Evolutionary conservation across 441 rosid species (phyloP).

Genomic region (Pelargonium cotyledonis): DNA sequence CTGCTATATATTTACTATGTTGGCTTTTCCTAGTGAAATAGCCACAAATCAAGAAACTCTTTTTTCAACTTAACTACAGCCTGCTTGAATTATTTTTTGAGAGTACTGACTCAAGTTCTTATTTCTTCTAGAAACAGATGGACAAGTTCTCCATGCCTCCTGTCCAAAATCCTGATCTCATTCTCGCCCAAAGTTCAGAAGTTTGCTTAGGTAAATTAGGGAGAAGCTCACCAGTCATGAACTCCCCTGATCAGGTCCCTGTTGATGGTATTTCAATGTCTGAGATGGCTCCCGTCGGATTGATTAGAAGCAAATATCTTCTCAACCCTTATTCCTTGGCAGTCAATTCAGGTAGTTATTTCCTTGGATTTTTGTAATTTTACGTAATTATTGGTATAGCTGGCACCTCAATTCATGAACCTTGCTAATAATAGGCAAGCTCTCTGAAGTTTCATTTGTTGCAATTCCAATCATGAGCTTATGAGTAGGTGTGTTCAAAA

Average conservation of each 20-base stretch:
- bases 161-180: slow-evolving; percentile 25
- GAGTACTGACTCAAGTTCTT: slow-evolving; percentile 8
- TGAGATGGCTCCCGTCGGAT: slow-evolving; percentile 31
- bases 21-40: background rate
- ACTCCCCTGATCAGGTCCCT: slow-evolving; percentile 33
- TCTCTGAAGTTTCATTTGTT: no score
- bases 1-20: background rate
- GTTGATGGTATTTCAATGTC: slow-evolving; percentile 28
- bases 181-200: slow-evolving; percentile 34
- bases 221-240: slow-evolving; percentile 22
- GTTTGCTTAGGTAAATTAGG: slow-evolving; percentile 25
- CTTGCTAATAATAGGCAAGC: background rate
- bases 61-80: background rate
- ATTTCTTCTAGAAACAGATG: slow-evolving; percentile 22
- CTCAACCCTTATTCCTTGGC: slow-evolving; percentile 36
- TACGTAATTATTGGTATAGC: slow-evolving; percentile 1
- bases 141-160: slow-evolving; percentile 18
- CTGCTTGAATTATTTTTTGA: background rate
- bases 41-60: background rate
- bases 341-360: slow-evolving; percentile 39
- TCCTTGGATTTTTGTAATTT: background rate
- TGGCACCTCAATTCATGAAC: background rate
- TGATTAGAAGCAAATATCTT: slow-evolving; percentile 32
- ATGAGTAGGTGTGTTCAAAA: no score
- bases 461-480: no score